Evolutionary conservation across 257 asterid species (phyloP).

Genomic region (Haberlea rhodopensis): DNA sequence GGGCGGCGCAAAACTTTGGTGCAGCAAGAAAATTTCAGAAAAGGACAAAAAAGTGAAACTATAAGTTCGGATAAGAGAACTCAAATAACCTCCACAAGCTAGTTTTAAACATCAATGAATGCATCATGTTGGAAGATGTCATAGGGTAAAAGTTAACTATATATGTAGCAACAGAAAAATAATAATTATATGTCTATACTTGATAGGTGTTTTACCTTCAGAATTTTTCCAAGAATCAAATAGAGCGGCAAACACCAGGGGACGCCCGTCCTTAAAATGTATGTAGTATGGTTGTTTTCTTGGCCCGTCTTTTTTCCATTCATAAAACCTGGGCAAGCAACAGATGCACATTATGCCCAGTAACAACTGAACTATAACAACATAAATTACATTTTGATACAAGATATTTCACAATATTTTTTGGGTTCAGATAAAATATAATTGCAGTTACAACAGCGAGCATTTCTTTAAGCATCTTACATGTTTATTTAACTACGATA

Average conservation of each 20-base stretch:
- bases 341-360: slow-evolving; percentile 18
- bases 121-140: neutral
- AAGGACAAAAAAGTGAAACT: neutral
- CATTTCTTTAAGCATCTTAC: neutral
- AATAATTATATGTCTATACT: neutral
- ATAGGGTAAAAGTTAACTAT: neutral
- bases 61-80: slow-evolving; percentile 1
- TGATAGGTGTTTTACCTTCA: slow-evolving; percentile 49
- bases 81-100: neutral
- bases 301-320: slow-evolving; percentile 93
- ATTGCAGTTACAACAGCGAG: slow-evolving; percentile 3
- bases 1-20: neutral
- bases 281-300: slow-evolving; percentile 86
- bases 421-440: slow-evolving; percentile 1
- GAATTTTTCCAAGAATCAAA: slow-evolving; percentile 83
- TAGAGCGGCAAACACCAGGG: slow-evolving; percentile 86
- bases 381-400: neutral
- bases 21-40: neutral
- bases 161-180: neutral
- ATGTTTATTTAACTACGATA: neutral
- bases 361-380: slow-evolving; percentile 4
- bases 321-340: slow-evolving; percentile 65
- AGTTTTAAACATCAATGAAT: neutral
- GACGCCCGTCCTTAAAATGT: slow-evolving; percentile 76
- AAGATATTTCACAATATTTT: neutral